A percentile compares a stretch with the other conserved stretches of the same genome.
Conservation (phyloP, 2,329 filamentous ascomycete species). For the Chrysoporthe deuterocubensis region DNA sequence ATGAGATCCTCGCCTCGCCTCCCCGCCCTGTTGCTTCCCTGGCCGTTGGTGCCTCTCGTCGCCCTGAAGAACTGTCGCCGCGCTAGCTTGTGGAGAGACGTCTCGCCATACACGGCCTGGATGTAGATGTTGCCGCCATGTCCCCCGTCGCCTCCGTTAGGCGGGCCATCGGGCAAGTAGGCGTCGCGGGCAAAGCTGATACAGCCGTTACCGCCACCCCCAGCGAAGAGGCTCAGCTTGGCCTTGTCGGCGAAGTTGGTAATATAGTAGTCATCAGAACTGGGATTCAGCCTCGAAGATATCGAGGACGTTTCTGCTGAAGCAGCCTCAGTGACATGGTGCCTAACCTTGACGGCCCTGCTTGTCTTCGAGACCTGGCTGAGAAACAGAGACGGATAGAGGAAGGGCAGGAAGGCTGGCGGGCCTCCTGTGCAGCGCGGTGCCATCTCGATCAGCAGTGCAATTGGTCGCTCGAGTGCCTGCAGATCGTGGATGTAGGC, state of each 20-base stretch:
- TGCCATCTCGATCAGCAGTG: conserved; percentile 42
- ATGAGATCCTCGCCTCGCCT: conserved; percentile 84
- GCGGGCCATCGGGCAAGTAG: conserved; percentile 83
- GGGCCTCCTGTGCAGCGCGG: conserved; percentile 44
- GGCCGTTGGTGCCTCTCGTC: conserved; percentile 75
- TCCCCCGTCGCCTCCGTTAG: conserved; percentile 94
- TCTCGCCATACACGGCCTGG: conserved; percentile 88
- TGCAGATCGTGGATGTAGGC: background rate
- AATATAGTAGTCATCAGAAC: conserved; percentile 81
- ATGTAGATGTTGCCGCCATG: conserved; percentile 93
- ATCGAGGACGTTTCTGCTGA: conserved; percentile 40
- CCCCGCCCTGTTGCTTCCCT: conserved; percentile 74
- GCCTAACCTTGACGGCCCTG: conserved; percentile 34
- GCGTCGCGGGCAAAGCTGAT: conserved; percentile 94
- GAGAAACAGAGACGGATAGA: conserved; percentile 53
- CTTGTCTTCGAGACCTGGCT: conserved; percentile 34
- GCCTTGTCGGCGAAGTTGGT: conserved; percentile 89
- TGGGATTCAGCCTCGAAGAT: conserved; percentile 72
- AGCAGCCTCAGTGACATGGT: conserved; percentile 35
- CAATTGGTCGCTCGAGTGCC: background rate
- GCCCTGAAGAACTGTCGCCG: conserved; percentile 76
- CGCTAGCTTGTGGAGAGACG: conserved; percentile 88
- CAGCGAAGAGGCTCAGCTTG: conserved; percentile 75
- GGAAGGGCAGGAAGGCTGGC: conserved; percentile 50
- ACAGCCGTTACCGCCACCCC: conserved; percentile 86